Conservation (phyloP, 495 filamentous ascomycete species). For the Annulohypoxylon stygium region DNA sequence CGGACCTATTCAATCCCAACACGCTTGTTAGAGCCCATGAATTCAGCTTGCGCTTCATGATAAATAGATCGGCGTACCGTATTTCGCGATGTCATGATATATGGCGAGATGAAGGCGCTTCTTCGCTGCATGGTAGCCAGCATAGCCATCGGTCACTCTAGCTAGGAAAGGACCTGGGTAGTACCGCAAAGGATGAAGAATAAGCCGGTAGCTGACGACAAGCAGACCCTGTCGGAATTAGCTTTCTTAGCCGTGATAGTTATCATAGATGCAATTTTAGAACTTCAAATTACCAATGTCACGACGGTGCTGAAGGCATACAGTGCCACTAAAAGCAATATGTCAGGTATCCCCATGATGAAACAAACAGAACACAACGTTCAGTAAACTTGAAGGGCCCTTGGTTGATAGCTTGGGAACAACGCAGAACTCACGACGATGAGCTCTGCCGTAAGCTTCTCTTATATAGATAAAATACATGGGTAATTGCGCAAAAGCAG, state of each 20-base stretch:
- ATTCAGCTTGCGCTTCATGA: not conserved
- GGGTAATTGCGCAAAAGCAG: no score
- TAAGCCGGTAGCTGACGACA: not conserved
- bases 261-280: not conserved
- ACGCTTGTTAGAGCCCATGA: not conserved
- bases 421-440: no score
- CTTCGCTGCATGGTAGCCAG: not conserved
- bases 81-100: constrained; percentile 3
- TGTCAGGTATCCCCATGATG: not conserved
- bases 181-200: not conserved
- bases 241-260: not conserved
- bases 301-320: not conserved
- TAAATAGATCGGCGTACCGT: not conserved
- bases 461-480: no score
- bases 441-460: no score
- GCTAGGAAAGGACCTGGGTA: not conserved
- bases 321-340: not conserved
- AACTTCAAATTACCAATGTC: not conserved
- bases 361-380: not conserved
- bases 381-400: no score
- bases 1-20: not conserved
- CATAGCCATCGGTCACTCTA: constrained; percentile 3
- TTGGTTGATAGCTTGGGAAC: no score
- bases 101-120: constrained; percentile 11
- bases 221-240: not conserved